Conservation (phyloP, 2,329 filamentous ascomycete genomes). For the Sarocladium strictum region DNA sequence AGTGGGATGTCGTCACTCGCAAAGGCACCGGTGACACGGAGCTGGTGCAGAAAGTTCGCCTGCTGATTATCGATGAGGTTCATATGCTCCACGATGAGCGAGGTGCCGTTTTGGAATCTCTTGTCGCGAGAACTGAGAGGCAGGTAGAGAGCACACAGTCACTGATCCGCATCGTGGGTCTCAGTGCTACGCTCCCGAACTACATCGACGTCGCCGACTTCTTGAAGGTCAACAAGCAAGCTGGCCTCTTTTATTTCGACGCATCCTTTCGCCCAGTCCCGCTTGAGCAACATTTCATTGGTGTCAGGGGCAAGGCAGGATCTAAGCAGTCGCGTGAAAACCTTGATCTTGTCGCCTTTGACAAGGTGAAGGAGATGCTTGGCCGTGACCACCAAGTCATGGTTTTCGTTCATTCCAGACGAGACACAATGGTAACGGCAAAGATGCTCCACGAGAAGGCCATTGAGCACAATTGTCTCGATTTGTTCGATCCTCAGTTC, state of each 20-base stretch:
- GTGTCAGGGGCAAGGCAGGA: constrained; percentile 85
- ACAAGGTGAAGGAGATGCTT: constrained; percentile 93
- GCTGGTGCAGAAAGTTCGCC: constrained; percentile 90
- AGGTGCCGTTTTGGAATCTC: constrained; percentile 89
- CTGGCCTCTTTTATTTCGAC: constrained; percentile 95
- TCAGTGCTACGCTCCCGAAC: constrained; percentile 94
- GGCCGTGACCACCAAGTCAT: constrained; percentile 92
- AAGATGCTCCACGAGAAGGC: constrained; percentile 84
- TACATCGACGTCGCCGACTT: constrained; percentile 97
- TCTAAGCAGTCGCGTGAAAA: constrained; percentile 81
- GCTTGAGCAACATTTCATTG: constrained; percentile 93
- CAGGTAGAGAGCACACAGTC: constrained; percentile 98
- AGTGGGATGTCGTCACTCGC: constrained; percentile 97
- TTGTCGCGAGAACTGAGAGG: constrained; percentile 89
- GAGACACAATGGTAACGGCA: constrained; percentile 87
- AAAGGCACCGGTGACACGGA: constrained; percentile 98
- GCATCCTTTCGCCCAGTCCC: constrained; percentile 93
- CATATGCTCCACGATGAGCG: constrained; percentile 99
- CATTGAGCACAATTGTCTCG: constrained; percentile 67
- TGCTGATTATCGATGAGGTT: constrained; percentile 97
- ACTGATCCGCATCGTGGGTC: constrained; percentile 88
- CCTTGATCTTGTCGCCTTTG: constrained; percentile 78
- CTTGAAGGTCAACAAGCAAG: constrained; percentile 87
- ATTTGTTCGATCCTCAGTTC: constrained; percentile 74
- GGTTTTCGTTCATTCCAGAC: constrained; percentile 97